These are phyloP conservation scores for Verticillium zaregamsianum DNA, from an alignment of 2,329 filamentous ascomycete species.

Conservation along the genomic window DNA sequence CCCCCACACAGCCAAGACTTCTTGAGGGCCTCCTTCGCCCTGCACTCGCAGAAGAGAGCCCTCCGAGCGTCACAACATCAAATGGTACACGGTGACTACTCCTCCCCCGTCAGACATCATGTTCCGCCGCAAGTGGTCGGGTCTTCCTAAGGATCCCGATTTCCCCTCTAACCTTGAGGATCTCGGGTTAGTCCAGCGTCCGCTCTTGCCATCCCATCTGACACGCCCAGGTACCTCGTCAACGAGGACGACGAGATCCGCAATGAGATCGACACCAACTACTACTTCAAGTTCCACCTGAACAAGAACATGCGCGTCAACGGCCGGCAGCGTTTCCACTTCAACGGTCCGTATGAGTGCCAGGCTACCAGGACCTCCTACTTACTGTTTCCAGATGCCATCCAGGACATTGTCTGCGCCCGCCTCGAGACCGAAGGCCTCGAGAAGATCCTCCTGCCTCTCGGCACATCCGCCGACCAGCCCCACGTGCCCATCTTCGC, in stretches of 20 bases:
- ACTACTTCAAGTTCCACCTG: conserved; percentile 71
- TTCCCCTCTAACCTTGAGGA: conserved; percentile 63
- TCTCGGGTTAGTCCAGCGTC: conserved; percentile 58
- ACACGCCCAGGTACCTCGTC: conserved; percentile 64
- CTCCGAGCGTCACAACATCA: too few relatives aligned
- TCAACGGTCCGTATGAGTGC: conserved; percentile 57
- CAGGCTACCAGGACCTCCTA: background rate
- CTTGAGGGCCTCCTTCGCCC: too few relatives aligned
- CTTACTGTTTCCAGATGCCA: conserved; percentile 45
- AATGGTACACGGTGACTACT: too few relatives aligned
- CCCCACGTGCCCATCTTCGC: conserved; percentile 67
- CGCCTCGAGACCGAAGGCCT: conserved; percentile 62
- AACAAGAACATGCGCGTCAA: conserved; percentile 75
- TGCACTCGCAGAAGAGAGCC: too few relatives aligned
- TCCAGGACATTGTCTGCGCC: conserved; percentile 54
- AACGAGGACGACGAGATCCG: conserved; percentile 73
- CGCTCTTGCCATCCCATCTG: background rate
- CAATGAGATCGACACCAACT: conserved; percentile 60
- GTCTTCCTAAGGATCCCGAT: conserved; percentile 65
- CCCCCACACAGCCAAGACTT: too few relatives aligned
- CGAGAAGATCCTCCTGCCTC: conserved; percentile 56
- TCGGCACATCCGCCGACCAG: conserved; percentile 36
- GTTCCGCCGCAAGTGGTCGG: conserved; percentile 68
- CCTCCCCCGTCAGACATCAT: conserved; percentile 39
- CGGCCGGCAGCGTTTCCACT: conserved; percentile 65